These are phyloP conservation scores for Linnemannia exigua DNA, from an alignment of 192 early-diverging fungal genomes.

Conservation along the genomic window DNA sequence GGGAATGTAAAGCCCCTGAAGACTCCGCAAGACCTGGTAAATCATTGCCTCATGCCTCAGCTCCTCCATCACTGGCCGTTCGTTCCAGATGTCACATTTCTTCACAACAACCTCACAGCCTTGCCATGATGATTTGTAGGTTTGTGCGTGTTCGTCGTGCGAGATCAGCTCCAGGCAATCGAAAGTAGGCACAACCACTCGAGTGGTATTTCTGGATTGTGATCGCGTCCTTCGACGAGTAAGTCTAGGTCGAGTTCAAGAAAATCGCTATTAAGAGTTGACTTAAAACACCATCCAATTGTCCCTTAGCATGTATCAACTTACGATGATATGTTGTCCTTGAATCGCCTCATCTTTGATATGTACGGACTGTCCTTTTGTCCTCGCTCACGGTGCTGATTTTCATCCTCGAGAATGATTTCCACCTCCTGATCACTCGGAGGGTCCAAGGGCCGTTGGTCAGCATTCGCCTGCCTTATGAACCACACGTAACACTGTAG, in stretches of 20 bases:
- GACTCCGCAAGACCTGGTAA: conserved; percentile 10
- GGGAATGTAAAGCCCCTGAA: conserved; percentile 3
- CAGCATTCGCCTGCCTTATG: conserved; percentile 28
- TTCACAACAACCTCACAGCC: conserved; percentile 19
- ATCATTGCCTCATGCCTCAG: conserved; percentile 30
- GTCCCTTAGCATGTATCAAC: conserved; percentile 6
- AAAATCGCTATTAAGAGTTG: not conserved
- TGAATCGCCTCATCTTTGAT: conserved; percentile 10
- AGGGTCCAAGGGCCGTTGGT: conserved; percentile 15
- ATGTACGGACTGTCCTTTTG: not conserved
- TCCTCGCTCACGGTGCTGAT: not conserved
- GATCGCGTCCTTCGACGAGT: conserved; percentile 12
- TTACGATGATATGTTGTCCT: conserved; percentile 6
- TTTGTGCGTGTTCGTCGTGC: conserved; percentile 19
- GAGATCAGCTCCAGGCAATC: conserved; percentile 20
- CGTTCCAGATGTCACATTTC: conserved; percentile 25
- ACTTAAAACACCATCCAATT: not conserved
- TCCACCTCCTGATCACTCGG: conserved; percentile 10
- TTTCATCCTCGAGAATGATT: conserved; percentile 16
- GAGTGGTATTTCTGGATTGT: not conserved
- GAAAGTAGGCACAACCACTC: conserved; percentile 9
- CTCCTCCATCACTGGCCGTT: conserved; percentile 11
- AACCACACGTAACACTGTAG: conserved; percentile 43
- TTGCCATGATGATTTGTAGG: conserved; percentile 18
- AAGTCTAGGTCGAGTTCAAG: conserved; percentile 3